A percentile compares a stretch with the other conserved stretches of the same genome.
Evolutionary conservation across 441 rosid genomes (phyloP).

Genomic region (Erodium moschatum): DNA sequence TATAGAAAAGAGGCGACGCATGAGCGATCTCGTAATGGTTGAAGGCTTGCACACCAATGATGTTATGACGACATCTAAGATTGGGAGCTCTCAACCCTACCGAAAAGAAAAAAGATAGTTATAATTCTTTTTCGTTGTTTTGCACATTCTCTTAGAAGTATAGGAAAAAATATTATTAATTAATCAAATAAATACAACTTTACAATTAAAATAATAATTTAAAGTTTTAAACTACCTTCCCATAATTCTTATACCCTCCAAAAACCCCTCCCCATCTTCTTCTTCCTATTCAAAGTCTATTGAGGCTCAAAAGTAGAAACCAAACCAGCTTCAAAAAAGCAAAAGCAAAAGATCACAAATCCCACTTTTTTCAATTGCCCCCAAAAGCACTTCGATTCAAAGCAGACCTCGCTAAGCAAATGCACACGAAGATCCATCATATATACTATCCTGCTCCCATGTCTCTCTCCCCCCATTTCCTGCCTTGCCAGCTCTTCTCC

Average conservation of each 20-base stretch:
- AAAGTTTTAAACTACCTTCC: not conserved
- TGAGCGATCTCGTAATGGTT: too few species aligned
- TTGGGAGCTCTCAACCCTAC: too few species aligned
- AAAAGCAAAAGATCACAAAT: constrained; percentile 2
- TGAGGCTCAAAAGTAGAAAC: constrained; percentile 11
- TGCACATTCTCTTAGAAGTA: not conserved
- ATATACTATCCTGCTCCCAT: constrained; percentile 14
- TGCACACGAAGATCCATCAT: constrained; percentile 11
- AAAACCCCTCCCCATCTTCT: constrained; percentile 7
- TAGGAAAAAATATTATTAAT: not conserved
- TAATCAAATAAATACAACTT: not conserved
- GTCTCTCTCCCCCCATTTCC: constrained; percentile 7
- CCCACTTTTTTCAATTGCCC: not conserved
- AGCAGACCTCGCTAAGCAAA: constrained; percentile 20
- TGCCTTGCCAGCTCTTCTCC: not conserved
- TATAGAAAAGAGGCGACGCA: too few species aligned
- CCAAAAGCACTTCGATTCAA: constrained; percentile 14
- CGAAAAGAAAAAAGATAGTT: not conserved
- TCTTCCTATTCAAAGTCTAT: not conserved
- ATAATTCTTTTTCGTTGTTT: too few species aligned
- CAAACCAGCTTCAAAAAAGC: not conserved
- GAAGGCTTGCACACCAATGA: too few species aligned
- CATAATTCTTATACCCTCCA: constrained; percentile 5
- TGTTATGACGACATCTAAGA: too few species aligned
- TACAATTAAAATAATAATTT: not conserved